phyloP scores from a whole-genome alignment of 2,329 filamentous ascomycete genomes.

The Fusarium bactridioides region DNA sequence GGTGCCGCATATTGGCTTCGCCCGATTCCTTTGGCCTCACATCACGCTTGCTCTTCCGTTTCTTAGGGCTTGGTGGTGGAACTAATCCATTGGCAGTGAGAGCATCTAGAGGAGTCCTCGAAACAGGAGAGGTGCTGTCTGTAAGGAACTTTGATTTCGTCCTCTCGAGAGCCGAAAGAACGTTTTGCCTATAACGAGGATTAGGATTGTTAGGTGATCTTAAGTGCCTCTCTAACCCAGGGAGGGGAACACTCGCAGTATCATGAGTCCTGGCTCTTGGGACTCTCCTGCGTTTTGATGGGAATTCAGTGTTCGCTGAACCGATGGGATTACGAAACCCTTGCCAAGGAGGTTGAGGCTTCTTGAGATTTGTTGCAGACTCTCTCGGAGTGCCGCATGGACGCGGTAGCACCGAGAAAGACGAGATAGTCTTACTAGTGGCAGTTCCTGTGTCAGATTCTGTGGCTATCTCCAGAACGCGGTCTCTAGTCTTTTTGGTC shows the following conservation, averaged over 20 bases:
- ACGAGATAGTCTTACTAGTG: neutral
- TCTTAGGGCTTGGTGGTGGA: slow-evolving; percentile 5
- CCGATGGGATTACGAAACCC: slow-evolving; percentile 16
- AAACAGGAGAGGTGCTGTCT: slow-evolving; percentile 6
- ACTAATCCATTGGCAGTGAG: neutral
- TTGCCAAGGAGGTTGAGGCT: slow-evolving; percentile 13
- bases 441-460: neutral
- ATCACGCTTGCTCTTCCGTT: slow-evolving; percentile 3
- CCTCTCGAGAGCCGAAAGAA: slow-evolving; percentile 43
- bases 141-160: slow-evolving; percentile 42
- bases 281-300: slow-evolving; percentile 23
- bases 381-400: neutral
- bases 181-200: slow-evolving; percentile 30
- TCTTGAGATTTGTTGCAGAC: neutral
- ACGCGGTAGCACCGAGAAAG: neutral
- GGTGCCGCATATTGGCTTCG: neutral
- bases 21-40: neutral
- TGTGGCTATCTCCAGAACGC: neutral
- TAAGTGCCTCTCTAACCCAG: slow-evolving; percentile 36
- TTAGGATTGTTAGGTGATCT: slow-evolving; percentile 13
- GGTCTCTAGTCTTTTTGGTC: neutral
- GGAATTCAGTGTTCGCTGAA: neutral
- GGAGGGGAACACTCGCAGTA: slow-evolving; percentile 33
- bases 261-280: slow-evolving; percentile 25
- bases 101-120: slow-evolving; percentile 2